Conservation (phyloP, 169 alveolate genomes). For the Toxoplasma gondii region DNA sequence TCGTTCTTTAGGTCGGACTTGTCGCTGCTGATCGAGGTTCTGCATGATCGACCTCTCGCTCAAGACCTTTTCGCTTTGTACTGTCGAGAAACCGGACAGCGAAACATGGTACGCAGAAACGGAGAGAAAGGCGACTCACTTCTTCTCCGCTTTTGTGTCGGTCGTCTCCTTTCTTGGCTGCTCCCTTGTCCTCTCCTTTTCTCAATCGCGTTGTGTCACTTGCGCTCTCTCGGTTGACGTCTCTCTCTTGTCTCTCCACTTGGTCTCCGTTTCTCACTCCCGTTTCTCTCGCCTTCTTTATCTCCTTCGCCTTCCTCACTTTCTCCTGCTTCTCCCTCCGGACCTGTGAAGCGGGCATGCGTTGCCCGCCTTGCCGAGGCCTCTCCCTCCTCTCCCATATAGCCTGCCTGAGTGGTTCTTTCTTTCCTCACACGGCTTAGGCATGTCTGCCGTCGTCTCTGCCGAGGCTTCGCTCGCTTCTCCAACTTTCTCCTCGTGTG, state of each 20-base stretch:
- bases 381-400: too few species aligned
- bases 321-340: too few species aligned
- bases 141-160: neutral
- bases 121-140: neutral
- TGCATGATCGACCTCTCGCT: conserved; percentile 49
- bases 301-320: too few species aligned
- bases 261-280: too few species aligned
- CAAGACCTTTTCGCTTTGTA: conserved; percentile 31
- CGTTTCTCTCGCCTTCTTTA: too few species aligned
- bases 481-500: too few species aligned
- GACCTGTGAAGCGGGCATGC: too few species aligned
- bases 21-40: conserved; percentile 64
- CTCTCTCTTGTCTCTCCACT: neutral
- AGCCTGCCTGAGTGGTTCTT: too few species aligned
- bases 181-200: neutral
- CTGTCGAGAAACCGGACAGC: conserved; percentile 49
- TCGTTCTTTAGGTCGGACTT: neutral
- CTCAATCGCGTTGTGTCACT: neutral
- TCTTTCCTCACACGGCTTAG: too few species aligned
- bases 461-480: too few species aligned
- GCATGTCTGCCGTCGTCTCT: too few species aligned
- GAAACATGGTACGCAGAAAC: neutral
- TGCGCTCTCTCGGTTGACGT: neutral
- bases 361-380: too few species aligned
- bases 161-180: neutral